Evolutionary conservation across 2,329 filamentous ascomycete species (phyloP).

Genomic region (Trichoderma sp.): DNA sequence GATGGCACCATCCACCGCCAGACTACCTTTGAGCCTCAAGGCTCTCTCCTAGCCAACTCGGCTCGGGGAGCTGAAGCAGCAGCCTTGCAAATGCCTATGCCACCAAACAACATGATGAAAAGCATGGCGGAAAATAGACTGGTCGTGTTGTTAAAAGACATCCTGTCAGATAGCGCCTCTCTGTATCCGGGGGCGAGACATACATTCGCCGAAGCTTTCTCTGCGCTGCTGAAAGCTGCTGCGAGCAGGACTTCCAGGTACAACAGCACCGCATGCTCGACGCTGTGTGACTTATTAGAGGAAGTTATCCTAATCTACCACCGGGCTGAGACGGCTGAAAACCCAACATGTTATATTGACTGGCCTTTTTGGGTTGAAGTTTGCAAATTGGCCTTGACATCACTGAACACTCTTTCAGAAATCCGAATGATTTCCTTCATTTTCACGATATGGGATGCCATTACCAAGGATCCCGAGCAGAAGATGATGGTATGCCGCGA

Average conservation of each 20-base stretch:
- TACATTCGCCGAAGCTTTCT: conserved; percentile 76
- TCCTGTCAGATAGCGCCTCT: conserved; percentile 57
- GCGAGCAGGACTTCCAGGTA: conserved; percentile 76
- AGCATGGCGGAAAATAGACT: conserved; percentile 88
- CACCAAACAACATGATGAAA: conserved; percentile 68
- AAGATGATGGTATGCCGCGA: conserved; percentile 71
- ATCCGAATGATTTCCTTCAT: conserved; percentile 81
- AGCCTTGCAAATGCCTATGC: conserved; percentile 62
- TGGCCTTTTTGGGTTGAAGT: conserved; percentile 87
- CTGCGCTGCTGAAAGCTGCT: conserved; percentile 69
- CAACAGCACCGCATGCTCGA: conserved; percentile 81
- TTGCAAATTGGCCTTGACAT: conserved; percentile 75
- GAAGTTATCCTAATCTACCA: conserved; percentile 70
- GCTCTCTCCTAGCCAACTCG: conserved; percentile 47
- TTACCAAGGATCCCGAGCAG: conserved; percentile 64
- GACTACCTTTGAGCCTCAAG: conserved; percentile 51
- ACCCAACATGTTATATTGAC: conserved; percentile 56
- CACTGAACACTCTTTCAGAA: conserved; percentile 87
- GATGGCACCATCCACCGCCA: conserved; percentile 84
- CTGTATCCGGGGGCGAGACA: conserved; percentile 53
- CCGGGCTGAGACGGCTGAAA: conserved; percentile 46
- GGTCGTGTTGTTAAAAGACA: conserved; percentile 78
- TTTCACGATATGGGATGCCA: conserved; percentile 75
- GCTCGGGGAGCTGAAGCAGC: conserved; percentile 64
- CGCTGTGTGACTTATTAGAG: conserved; percentile 88